Conservation (phyloP, 257 asterid genomes). For the Solanum clarkiae region DNA sequence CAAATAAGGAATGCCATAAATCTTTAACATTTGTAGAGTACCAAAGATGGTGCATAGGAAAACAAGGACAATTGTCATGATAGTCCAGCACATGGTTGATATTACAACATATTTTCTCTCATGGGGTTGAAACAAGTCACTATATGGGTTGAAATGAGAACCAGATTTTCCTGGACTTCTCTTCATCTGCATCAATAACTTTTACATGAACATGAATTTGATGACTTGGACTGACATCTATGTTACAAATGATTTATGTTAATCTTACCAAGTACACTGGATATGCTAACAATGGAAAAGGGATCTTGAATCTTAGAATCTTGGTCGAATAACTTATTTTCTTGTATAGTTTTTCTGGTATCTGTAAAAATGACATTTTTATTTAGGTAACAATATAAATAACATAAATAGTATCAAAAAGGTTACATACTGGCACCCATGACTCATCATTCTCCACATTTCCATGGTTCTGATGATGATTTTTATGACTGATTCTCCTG, state of each 20-base stretch:
- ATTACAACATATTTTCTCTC: conserved; percentile 32
- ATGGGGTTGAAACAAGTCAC: conserved; percentile 25
- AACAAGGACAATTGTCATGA: conserved; percentile 28
- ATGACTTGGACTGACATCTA: background rate
- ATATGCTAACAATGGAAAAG: conserved; percentile 69
- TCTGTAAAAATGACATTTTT: background rate
- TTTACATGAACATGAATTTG: background rate
- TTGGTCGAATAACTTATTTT: background rate
- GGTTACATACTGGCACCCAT: conserved; percentile 49
- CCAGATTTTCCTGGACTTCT: conserved; percentile 42
- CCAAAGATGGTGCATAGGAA: conserved; percentile 23
- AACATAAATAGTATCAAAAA: background rate
- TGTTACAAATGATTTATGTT: background rate
- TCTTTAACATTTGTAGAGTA: conserved; percentile 21
- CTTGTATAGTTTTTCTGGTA: conserved; percentile 11
- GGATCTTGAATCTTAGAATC: conserved; percentile 43
- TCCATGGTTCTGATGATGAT: conserved; percentile 71
- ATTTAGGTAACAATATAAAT: background rate
- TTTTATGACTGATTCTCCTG: conserved; percentile 68
- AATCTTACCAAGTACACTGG: conserved; percentile 51
- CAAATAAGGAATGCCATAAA: conserved; percentile 34
- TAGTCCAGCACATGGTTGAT: conserved; percentile 30
- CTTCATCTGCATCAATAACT: conserved; percentile 14
- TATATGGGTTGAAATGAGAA: conserved; percentile 32
- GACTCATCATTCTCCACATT: conserved; percentile 62